phyloP scores from a whole-genome alignment of 2,329 filamentous ascomycete genomes.

The Diaporthe sp. region DNA sequence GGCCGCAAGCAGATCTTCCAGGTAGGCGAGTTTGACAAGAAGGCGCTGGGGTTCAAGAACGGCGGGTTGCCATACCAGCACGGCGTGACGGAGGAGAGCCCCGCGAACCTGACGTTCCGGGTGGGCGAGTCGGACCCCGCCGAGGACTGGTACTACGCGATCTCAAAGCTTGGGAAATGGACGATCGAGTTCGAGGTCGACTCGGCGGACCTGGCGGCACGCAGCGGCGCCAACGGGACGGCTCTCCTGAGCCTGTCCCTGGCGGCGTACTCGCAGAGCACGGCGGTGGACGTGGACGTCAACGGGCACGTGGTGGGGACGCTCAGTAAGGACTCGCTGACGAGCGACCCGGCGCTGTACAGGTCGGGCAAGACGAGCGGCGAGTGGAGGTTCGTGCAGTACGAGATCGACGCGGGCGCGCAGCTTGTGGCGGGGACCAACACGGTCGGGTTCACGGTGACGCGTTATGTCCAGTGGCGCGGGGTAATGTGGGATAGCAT shows the following conservation, averaged over 20 bases:
- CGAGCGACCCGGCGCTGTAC: slow-evolving; percentile 60
- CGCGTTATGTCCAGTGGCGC: slow-evolving; percentile 45
- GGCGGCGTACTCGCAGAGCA: slow-evolving; percentile 58
- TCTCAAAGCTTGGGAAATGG: slow-evolving; percentile 54
- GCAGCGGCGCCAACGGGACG: slow-evolving; percentile 42
- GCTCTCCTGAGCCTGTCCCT: slow-evolving; percentile 56
- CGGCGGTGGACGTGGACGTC: slow-evolving; percentile 60
- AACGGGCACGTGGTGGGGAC: slow-evolving; percentile 56
- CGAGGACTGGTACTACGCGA: slow-evolving; percentile 63
- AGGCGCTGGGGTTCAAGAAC: slow-evolving; percentile 56
- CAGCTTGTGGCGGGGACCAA: slow-evolving; percentile 43
- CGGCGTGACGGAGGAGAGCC: slow-evolving; percentile 57
- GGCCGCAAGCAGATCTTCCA: slow-evolving; percentile 58
- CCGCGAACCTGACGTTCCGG: slow-evolving; percentile 58
- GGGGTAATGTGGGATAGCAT: slow-evolving; percentile 48
- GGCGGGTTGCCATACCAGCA: slow-evolving; percentile 59
- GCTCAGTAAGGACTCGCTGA: slow-evolving; percentile 52
- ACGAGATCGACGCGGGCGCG: slow-evolving; percentile 41
- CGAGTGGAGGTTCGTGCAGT: slow-evolving; percentile 62
- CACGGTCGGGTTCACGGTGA: slow-evolving; percentile 45
- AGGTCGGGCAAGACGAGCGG: slow-evolving; percentile 60
- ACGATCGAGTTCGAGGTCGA: slow-evolving; percentile 48
- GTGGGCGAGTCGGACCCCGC: slow-evolving; percentile 51
- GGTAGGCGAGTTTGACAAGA: slow-evolving; percentile 62
- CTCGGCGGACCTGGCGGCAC: slow-evolving; percentile 18